These are phyloP conservation scores for Ceratonia siliqua DNA, from an alignment of 306 rosid genomes.

Conservation along the genomic window DNA sequence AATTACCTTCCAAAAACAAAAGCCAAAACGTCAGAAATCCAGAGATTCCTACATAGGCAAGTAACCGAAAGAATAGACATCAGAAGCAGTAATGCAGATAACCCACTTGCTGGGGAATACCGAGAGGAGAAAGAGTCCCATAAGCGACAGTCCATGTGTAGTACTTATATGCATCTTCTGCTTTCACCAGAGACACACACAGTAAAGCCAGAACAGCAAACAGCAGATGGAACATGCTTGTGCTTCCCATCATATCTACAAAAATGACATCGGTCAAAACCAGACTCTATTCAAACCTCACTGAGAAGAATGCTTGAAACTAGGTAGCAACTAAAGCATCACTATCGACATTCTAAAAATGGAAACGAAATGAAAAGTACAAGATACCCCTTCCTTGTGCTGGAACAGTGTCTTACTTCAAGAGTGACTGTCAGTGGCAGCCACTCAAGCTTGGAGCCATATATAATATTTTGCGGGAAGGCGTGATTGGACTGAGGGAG, in stretches of 20 bases:
- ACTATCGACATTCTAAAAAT: conserved; percentile 11
- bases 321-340: conserved; percentile 3
- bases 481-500: conserved; percentile 8
- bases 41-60: neutral
- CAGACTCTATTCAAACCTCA: neutral
- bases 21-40: conserved; percentile 34
- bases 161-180: conserved; percentile 76
- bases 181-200: conserved; percentile 54
- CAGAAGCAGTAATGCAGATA: conserved; percentile 30
- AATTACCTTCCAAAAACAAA: conserved; percentile 65
- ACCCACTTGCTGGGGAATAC: conserved; percentile 83
- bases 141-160: conserved; percentile 91
- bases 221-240: conserved; percentile 42
- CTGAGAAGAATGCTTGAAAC: neutral
- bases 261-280: conserved; percentile 13
- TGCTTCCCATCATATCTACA: conserved; percentile 58
- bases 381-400: conserved; percentile 40
- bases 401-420: conserved; percentile 16
- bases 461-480: conserved; percentile 21
- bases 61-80: conserved; percentile 30
- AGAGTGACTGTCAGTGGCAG: conserved; percentile 34
- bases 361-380: conserved; percentile 19
- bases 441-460: conserved; percentile 11
- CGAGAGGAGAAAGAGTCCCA: conserved; percentile 81
- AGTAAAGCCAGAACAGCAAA: conserved; percentile 48